Base-by-base conservation (phyloP, 805 yeast genomes). In the Metschnikowia reukaufii region DNA sequence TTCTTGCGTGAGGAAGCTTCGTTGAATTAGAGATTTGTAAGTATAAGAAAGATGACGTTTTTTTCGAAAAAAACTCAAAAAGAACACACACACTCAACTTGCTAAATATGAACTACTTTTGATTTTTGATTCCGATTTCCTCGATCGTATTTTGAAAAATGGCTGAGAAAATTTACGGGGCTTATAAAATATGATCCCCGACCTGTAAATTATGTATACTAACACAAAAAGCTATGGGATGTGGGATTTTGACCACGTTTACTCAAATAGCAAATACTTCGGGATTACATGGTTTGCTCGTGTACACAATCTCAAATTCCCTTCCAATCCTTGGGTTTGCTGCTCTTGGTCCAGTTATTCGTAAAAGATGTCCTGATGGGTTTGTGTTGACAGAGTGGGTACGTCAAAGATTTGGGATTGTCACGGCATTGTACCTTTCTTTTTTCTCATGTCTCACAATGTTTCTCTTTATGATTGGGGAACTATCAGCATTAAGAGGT, bases 311-410 rank as follows among this genome's bases (percentile, higher is more conserved):
- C 9, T 69, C 85, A 15, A 92, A 96, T 30, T 84, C 96, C 1
- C 64, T 91, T 40, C 97, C 97, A 4, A 84, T 91, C 67, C 73
- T 87, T 50, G 66, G 88, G 15, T 91, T 91, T 72, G 88, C 94
- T 0, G 77, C 78, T 44, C 67, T 87, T 48, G 97, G 97, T 0
- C 97, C 97, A 1, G 61, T 82, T 8, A 83, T 91, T 49, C 74
- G 96, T 54, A 77, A 72, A 49, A 77, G 79, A 55, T 87, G 96
- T 56, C 97, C 97, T 0, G 81, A 87, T 7, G 97, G 97, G 2
- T 91, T 91, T 63, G 90, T 91, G 20, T 70, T 91, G 56, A 89
- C 96, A 4, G 96, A 91, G 63, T 91, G 97, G 97, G 92, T 88
- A n/a, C 79, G 88, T 60, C 80, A 79, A 39, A 73, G 97, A 56